Evolutionary conservation across 1,139 yeast genomes (phyloP), one percentile per base, ranked within the genome.

Genomic region (Blastobotrys arbuscula): DNA sequence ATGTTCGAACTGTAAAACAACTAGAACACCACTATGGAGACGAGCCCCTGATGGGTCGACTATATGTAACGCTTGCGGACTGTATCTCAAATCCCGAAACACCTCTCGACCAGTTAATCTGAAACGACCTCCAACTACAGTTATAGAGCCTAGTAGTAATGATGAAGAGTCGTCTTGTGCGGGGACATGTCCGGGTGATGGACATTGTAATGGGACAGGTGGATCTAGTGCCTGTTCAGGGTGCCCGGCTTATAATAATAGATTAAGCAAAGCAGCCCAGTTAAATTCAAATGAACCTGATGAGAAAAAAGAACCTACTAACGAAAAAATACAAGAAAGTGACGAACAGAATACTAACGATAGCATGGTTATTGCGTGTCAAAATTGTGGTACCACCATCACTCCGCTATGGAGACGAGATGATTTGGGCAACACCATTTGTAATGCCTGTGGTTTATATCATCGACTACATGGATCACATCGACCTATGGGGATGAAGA

Each of bases 361-460:
- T n/a, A 33, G 41, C n/a, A 47, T 45, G 45, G 50, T 47, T 21
- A 78, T 84, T 24, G 87, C 90, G 0, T 86, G 95, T 64, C 82
- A 76, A 58, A 87, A 87, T 68, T 87, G 96, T 68, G 82, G 79
- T 10, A 83, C 92, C 18, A 84, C 92, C 7, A 83, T 85, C 55
- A 87, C 96, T 0, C 95, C 96, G 0, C 70, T 87, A 15, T 87
- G 96, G 96, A 74, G 96, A 60, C 71, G 95, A 56, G 90, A 86
- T 59, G 88, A 82, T 52, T 75, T 74, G 6, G 95, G 95, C 0
- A 80, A 83, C 56, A 82, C 92, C 33, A 84, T 86, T 34, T 87
- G 96, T 70, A 87, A 87, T 61, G 95, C 95, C 0, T 86, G 96
- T 68, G 96, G 95, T 1, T 70, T 87, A 38, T 87, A 87, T 65